phyloP scores from a whole-genome alignment of 495 filamentous ascomycete species.

The Massariosphaeria phaeospora region DNA sequence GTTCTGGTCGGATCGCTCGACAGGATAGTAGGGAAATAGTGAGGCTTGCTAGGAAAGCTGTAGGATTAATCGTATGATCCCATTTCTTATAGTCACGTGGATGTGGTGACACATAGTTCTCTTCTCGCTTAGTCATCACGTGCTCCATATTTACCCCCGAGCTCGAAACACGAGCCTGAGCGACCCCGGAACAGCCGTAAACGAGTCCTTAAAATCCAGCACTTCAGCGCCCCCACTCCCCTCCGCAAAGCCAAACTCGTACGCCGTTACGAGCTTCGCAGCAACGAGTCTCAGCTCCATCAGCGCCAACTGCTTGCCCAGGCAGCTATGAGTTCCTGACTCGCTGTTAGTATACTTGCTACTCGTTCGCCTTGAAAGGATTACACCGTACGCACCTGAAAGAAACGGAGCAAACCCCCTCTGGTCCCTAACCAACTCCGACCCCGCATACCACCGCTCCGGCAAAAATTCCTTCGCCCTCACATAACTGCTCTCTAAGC shows the following conservation, averaged over 20 bases:
- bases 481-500: slow-evolving; percentile 6
- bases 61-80: too few relatives aligned
- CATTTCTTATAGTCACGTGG: too few relatives aligned
- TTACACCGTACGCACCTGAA: too few relatives aligned
- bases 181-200: not conserved
- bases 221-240: not conserved
- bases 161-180: not conserved
- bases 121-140: too few relatives aligned
- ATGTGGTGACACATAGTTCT: too few relatives aligned
- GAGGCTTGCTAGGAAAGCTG: too few relatives aligned
- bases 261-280: slow-evolving; percentile 16
- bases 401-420: slow-evolving; percentile 29
- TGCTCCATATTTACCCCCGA: too few relatives aligned
- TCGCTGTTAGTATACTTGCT: not conserved
- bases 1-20: too few relatives aligned
- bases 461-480: slow-evolving; percentile 24
- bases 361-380: too few relatives aligned
- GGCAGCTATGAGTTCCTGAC: slow-evolving; percentile 10
- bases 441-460: slow-evolving; percentile 22
- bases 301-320: slow-evolving; percentile 24
- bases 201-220: not conserved
- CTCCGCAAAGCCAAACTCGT: slow-evolving; percentile 24
- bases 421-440: slow-evolving; percentile 23
- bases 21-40: too few relatives aligned
- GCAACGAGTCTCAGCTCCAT: slow-evolving; percentile 23